Conservation (phyloP, 1,284 basidiomycete species). For the Microbotryum silenes-acaulis region DNA sequence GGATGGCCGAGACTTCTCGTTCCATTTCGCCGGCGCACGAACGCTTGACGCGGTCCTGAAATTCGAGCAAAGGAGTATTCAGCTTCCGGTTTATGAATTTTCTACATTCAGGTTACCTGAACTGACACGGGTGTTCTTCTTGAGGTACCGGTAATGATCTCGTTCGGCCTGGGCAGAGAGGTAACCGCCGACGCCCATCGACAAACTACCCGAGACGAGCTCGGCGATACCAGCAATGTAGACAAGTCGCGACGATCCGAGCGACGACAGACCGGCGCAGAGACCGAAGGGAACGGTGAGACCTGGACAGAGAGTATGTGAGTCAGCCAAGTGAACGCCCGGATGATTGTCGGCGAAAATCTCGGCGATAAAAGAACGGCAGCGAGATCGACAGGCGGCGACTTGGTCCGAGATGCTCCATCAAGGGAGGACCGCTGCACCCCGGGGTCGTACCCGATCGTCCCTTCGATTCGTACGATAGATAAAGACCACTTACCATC, state of each 20-base stretch:
- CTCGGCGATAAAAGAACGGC: no score
- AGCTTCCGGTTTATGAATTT: background rate
- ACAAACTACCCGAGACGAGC: slow-evolving; percentile 85
- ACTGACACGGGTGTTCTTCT: slow-evolving; percentile 41
- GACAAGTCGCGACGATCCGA: slow-evolving; percentile 64
- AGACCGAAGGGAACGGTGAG: slow-evolving; percentile 40
- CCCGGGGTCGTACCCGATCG: no score
- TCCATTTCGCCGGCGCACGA: slow-evolving; percentile 92
- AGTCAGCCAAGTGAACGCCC: background rate
- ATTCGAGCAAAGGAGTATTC: background rate
- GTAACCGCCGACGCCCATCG: slow-evolving; percentile 95
- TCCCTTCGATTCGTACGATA: no score
- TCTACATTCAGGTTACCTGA: no score
- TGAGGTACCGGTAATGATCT: slow-evolving; percentile 73
- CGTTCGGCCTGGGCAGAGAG: slow-evolving; percentile 92
- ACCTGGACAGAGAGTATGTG: slow-evolving; percentile 7
- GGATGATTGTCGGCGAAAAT: background rate
- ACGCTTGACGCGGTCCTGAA: slow-evolving; percentile 66
- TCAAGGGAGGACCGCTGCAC: no score
- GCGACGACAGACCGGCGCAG: slow-evolving; percentile 53
- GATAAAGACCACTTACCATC: no score
- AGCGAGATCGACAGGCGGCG: no score
- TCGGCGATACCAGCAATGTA: slow-evolving; percentile 33
- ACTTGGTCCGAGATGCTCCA: no score
- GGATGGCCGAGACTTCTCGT: slow-evolving; percentile 79